Evolutionary conservation across 176 grass and related monocot species (phyloP).

Genomic region (Bolboschoenus planiculmis): DNA sequence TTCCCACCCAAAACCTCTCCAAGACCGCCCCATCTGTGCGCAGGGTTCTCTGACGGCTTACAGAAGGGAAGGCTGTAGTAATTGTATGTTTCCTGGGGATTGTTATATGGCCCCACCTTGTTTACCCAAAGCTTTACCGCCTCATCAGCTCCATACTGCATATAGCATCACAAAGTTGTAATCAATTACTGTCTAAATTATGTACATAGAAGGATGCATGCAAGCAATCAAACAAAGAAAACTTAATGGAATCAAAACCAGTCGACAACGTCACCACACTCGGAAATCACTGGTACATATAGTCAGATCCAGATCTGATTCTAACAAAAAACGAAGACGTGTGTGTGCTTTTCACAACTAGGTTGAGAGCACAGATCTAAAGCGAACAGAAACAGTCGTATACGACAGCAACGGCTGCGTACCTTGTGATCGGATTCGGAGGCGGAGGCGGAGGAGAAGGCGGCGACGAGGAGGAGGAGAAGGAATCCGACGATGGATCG

Average conservation of each 20-base stretch:
- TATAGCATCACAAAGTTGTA: background rate
- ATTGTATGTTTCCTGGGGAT: conserved; percentile 98
- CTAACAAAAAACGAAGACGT: background rate
- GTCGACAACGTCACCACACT: background rate
- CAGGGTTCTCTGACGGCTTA: conserved; percentile 65
- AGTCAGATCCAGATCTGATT: conserved; percentile 21
- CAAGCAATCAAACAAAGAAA: background rate
- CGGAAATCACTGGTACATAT: background rate
- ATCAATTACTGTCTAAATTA: background rate
- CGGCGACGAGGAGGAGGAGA: conserved; percentile 18
- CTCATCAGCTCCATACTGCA: conserved; percentile 83
- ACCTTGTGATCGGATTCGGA: conserved; percentile 78
- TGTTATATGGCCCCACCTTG: conserved; percentile 99
- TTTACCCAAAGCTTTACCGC: conserved; percentile 90
- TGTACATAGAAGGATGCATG: background rate
- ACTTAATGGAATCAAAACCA: background rate
- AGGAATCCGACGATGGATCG: conserved; percentile 23
- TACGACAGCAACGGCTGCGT: conserved; percentile 16
- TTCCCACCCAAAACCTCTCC: conserved; percentile 97
- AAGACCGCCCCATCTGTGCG: conserved; percentile 96
- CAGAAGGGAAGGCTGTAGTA: conserved; percentile 98
- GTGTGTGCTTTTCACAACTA: background rate
- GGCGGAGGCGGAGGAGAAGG: conserved; percentile 47
- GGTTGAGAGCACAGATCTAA: conserved; percentile 8
- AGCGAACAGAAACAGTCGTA: background rate